A percentile compares a stretch with the other conserved stretches of the same genome.
Conservation (phyloP, 257 asterid genomes). For the Nicotiana paniculata region DNA sequence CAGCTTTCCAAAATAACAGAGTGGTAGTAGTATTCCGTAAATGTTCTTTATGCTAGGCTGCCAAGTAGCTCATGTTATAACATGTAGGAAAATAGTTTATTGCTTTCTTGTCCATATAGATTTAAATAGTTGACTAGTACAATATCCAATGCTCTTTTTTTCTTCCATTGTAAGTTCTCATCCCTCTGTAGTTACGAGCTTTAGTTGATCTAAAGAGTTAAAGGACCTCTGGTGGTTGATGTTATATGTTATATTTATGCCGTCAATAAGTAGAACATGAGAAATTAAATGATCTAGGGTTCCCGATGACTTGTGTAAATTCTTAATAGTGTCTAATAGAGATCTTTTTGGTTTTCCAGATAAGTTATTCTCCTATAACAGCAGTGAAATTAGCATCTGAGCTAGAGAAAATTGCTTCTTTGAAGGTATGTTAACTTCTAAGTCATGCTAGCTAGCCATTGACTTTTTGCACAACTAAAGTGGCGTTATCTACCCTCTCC, state of each 20-base stretch:
- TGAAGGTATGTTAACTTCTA: constrained; percentile 54
- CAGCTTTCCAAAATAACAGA: constrained; percentile 62
- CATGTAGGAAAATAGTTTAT: not conserved
- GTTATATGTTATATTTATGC: not conserved
- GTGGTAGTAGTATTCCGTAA: constrained; percentile 39
- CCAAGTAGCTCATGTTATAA: not conserved
- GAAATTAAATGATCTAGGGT: not conserved
- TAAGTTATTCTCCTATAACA: constrained; percentile 50
- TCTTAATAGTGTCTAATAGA: not conserved
- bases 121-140: not conserved
- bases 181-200: not conserved
- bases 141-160: not conserved
- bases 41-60: not conserved
- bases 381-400: constrained; percentile 68
- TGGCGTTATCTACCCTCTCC: not conserved
- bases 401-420: constrained; percentile 64
- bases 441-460: not conserved
- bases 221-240: not conserved
- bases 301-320: not conserved
- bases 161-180: not conserved
- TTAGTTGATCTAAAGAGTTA: not conserved
- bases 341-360: constrained; percentile 37
- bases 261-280: not conserved
- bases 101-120: not conserved
- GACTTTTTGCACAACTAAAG: not conserved